These are phyloP conservation scores for Marasmius oreades DNA, from an alignment of 1,284 basidiomycete species.

Conservation along the genomic window DNA sequence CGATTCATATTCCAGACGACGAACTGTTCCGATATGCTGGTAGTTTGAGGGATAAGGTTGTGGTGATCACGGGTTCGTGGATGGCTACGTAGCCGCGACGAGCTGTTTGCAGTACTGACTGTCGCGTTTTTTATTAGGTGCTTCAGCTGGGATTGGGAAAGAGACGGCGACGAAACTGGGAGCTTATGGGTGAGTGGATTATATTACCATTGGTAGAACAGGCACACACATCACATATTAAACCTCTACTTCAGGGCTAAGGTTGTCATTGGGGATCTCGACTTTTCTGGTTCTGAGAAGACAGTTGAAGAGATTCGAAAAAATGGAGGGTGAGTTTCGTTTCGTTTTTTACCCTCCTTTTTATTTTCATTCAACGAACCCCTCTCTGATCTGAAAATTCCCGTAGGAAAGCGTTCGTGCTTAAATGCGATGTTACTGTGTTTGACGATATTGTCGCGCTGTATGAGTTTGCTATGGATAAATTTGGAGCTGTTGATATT, in stretches of 20 bases:
- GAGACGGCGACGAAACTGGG: conserved; percentile 44
- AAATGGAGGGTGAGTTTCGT: conserved; percentile 44
- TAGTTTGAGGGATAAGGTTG: conserved; percentile 46
- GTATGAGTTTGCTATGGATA: conserved; percentile 46
- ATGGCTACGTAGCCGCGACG: background rate
- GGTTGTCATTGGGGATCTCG: conserved; percentile 52
- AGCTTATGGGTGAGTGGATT: conserved; percentile 38
- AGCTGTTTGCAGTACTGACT: background rate
- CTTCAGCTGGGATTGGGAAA: conserved; percentile 54
- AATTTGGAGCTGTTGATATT: conserved; percentile 47
- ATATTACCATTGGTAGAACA: conserved; percentile 2
- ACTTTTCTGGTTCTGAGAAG: conserved; percentile 35
- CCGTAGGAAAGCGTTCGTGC: conserved; percentile 43
- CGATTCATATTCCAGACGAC: background rate
- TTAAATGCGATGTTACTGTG: conserved; percentile 47
- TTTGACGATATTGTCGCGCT: conserved; percentile 55
- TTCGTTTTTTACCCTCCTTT: background rate
- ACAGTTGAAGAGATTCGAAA: conserved; percentile 39
- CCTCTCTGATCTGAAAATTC: too few species aligned
- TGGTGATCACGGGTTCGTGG: conserved; percentile 49
- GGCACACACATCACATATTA: background rate
- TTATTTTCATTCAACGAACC: background rate
- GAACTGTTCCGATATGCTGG: conserved; percentile 39
- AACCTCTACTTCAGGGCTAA: conserved; percentile 36
- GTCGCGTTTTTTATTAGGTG: conserved; percentile 31